Percentiles rank a stretch among this genome's conserved stretches.
Evolutionary conservation across 106 monocot species (phyloP).

Genomic region (Dioscorea dumetorum): DNA sequence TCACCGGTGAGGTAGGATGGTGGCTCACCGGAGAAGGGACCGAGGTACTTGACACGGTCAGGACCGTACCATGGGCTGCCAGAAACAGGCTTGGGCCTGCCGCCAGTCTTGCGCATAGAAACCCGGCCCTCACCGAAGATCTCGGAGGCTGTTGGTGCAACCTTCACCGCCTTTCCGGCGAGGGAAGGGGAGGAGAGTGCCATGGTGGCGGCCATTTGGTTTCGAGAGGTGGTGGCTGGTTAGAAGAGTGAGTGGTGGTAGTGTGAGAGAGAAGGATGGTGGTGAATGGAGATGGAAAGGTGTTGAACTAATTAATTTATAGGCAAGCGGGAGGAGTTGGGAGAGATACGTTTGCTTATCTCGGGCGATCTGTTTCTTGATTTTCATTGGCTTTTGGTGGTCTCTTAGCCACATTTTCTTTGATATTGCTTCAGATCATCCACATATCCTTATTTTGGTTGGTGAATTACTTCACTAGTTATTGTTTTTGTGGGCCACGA

Average conservation of each 20-base stretch:
- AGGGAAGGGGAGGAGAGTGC: constrained; percentile 27
- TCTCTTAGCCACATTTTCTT: too few relatives aligned
- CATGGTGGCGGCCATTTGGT: constrained; percentile 17
- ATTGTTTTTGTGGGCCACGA: too few relatives aligned
- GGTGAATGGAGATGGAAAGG: too few relatives aligned
- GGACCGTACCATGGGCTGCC: constrained; percentile 26
- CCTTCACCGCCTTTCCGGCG: constrained; percentile 20
- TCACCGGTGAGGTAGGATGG: constrained; percentile 18
- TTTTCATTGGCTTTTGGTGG: neutral
- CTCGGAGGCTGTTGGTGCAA: constrained; percentile 10
- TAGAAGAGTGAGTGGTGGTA: neutral
- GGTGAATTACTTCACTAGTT: too few relatives aligned
- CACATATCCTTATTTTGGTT: too few relatives aligned
- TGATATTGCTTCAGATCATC: too few relatives aligned
- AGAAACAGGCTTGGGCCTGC: neutral
- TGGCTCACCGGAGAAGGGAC: constrained; percentile 21
- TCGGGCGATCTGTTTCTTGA: neutral
- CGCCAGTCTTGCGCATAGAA: constrained; percentile 22
- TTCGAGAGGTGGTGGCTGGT: neutral
- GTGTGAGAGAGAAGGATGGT: neutral
- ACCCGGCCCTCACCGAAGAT: constrained; percentile 16
- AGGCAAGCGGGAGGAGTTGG: neutral
- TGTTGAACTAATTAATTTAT: too few relatives aligned
- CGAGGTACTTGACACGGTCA: constrained; percentile 23
- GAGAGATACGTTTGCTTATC: neutral